Conservation (phyloP, 2,329 filamentous ascomycete genomes). For the Microdochium trichocladiopsis region DNA sequence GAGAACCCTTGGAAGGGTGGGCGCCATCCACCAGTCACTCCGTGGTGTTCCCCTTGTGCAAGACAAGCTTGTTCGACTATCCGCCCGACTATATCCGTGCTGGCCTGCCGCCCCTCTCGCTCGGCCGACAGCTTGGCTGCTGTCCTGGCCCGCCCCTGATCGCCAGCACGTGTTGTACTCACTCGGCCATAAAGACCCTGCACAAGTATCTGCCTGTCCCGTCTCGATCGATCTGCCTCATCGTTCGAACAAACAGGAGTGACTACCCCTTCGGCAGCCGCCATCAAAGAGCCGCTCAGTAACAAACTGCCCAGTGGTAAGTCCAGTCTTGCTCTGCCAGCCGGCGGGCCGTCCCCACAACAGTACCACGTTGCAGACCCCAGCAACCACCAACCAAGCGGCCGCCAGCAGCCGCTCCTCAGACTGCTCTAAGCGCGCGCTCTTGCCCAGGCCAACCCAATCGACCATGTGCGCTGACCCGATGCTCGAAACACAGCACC, state of each 20-base stretch:
- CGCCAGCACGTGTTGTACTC: not conserved
- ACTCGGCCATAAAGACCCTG: not conserved
- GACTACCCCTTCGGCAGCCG: not conserved
- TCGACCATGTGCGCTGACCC: not conserved
- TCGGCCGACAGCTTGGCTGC: not conserved
- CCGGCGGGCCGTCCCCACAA: not conserved
- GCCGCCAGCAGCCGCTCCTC: not conserved
- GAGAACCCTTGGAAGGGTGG: not conserved
- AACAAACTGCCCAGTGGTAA: no score
- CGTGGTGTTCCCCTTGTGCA: not conserved
- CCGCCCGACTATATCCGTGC: not conserved
- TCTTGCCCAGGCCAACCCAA: not conserved
- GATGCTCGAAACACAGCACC: not conserved
- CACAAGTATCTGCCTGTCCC: not conserved
- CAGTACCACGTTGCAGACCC: no score
- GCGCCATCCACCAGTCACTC: not conserved
- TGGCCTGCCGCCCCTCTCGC: not conserved
- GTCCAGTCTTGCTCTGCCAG: no score
- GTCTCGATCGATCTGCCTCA: not conserved
- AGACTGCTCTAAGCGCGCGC: slow-evolving; percentile 1
- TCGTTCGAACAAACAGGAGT: not conserved
- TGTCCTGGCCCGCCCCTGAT: not conserved
- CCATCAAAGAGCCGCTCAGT: no score
- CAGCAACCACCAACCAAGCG: not conserved
- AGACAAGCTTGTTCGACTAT: not conserved